Evolutionary conservation across 306 rosid genomes (phyloP).

Genomic region (Cicer bijugum): DNA sequence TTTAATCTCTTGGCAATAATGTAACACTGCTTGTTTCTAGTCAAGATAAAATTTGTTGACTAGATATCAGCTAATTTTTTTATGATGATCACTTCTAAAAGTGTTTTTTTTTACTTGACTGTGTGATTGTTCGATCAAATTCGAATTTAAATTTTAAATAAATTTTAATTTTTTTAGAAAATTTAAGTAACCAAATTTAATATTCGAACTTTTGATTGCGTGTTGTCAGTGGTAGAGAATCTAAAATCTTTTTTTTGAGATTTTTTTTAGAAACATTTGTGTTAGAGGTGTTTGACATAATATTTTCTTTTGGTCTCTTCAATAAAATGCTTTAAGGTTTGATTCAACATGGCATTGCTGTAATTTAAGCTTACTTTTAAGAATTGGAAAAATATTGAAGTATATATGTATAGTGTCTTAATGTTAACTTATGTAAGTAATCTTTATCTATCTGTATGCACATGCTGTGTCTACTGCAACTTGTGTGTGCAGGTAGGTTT

Average conservation of each 20-base stretch:
- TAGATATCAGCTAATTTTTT: slow-evolving; percentile 24
- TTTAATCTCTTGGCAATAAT: slow-evolving; percentile 10
- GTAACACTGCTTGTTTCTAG: slow-evolving; percentile 17
- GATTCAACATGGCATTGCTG: slow-evolving; percentile 21
- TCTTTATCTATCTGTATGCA: slow-evolving; percentile 43
- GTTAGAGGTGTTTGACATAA: slow-evolving; percentile 28
- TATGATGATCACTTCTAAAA: not conserved
- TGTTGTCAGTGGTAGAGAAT: no score
- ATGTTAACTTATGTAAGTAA: slow-evolving; percentile 6
- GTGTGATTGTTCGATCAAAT: no score
- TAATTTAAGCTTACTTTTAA: not conserved
- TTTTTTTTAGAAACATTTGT: not conserved
- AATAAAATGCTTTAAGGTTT: not conserved
- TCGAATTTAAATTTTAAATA: no score
- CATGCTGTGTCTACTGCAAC: slow-evolving; percentile 41
- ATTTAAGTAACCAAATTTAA: no score
- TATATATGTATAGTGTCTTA: not conserved
- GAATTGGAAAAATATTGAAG: slow-evolving; percentile 9
- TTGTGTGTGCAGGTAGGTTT: slow-evolving; percentile 14
- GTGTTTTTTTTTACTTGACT: not conserved
- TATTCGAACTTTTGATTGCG: no score
- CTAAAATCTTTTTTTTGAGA: no score
- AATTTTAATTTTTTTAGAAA: no score
- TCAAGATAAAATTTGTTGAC: slow-evolving; percentile 49
- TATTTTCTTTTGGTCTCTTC: slow-evolving; percentile 39